Percentiles rank a stretch among this genome's conserved stretches.
Conservation (phyloP, 2,329 filamentous ascomycete species). For the Claviceps sp. region DNA sequence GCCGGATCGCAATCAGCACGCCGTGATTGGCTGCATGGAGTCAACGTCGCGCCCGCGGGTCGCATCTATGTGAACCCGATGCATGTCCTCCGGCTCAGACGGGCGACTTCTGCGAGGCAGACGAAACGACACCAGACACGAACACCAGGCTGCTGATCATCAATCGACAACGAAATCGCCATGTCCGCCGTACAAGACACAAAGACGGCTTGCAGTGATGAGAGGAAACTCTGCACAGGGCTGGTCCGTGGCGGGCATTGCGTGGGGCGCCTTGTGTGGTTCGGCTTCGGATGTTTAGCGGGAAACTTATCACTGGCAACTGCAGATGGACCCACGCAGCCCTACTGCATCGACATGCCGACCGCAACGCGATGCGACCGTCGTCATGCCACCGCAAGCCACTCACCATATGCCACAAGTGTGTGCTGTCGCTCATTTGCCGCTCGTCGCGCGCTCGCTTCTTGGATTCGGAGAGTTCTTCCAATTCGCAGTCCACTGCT, state of each 20-base stretch:
- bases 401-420: neutral
- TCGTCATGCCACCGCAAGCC: neutral
- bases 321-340: too few species aligned
- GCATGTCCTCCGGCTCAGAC: neutral
- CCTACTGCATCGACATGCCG: neutral
- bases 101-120: neutral
- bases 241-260: too few species aligned
- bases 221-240: too few species aligned
- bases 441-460: neutral
- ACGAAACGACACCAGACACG: neutral
- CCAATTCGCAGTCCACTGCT: neutral
- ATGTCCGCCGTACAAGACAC: too few species aligned
- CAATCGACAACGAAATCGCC: too few species aligned
- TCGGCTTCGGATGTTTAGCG: too few species aligned
- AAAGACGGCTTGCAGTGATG: too few species aligned
- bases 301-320: too few species aligned
- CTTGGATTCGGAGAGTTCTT: neutral
- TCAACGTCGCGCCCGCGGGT: neutral
- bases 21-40: slow-evolving; percentile 3
- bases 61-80: neutral
- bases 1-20: neutral
- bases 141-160: too few species aligned
- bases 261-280: too few species aligned
- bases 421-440: neutral
- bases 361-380: neutral